Conservation (phyloP, 2,329 filamentous ascomycete genomes). For the Aspergillus piperis region DNA sequence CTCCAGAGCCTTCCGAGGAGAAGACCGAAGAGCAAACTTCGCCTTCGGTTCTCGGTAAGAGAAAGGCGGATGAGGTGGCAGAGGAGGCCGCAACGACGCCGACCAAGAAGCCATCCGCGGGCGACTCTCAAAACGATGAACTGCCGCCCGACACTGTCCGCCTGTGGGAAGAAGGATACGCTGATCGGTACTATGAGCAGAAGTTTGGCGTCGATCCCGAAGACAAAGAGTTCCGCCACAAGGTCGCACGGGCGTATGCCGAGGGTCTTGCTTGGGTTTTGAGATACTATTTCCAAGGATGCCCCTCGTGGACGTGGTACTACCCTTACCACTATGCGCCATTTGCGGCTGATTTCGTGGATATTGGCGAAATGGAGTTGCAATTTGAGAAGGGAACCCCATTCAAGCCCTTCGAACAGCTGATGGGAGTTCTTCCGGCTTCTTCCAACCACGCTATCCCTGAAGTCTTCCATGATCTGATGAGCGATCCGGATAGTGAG, state of each 20-base stretch:
- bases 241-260: slow-evolving; percentile 87
- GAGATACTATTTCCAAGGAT: slow-evolving; percentile 96
- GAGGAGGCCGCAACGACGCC: slow-evolving; percentile 59
- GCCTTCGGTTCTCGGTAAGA: slow-evolving; percentile 40
- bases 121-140: slow-evolving; percentile 56
- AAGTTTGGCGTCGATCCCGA: slow-evolving; percentile 85
- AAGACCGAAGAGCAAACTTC: slow-evolving; percentile 30
- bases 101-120: slow-evolving; percentile 49
- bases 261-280: slow-evolving; percentile 95
- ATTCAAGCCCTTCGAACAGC: slow-evolving; percentile 90
- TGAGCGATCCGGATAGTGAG: slow-evolving; percentile 82
- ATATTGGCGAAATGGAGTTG: slow-evolving; percentile 75
- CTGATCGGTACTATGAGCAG: slow-evolving; percentile 93
- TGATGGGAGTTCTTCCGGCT: slow-evolving; percentile 96
- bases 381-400: slow-evolving; percentile 80
- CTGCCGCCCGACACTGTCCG: slow-evolving; percentile 77
- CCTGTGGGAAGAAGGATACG: slow-evolving; percentile 94
- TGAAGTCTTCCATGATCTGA: slow-evolving; percentile 81
- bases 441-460: slow-evolving; percentile 91
- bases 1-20: slow-evolving; percentile 28
- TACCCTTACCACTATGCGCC: slow-evolving; percentile 98
- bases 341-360: slow-evolving; percentile 91
- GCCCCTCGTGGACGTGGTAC: slow-evolving; percentile 98
- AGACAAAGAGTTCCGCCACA: slow-evolving; percentile 81
- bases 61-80: slow-evolving; percentile 73